These are phyloP conservation scores for Aspergillus puulaauensis DNA, from an alignment of 2,329 filamentous ascomycete species.

Conservation along the genomic window DNA sequence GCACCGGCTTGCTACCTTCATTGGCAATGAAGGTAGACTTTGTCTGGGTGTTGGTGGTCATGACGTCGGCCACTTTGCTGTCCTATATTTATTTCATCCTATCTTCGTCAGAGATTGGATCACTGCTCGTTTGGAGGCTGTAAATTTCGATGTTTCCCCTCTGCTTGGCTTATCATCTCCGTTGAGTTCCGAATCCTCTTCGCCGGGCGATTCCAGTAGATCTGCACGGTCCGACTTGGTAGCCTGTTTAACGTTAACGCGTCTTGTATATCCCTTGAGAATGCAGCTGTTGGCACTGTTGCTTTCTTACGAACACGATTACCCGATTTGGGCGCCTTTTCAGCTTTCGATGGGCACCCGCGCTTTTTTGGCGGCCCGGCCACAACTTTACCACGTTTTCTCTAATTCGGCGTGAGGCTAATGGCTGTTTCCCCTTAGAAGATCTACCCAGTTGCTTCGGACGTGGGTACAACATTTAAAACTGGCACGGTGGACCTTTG, in stretches of 20 bases:
- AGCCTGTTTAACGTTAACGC: background rate
- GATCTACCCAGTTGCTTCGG: slow-evolving; percentile 11
- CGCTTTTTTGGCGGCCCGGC: background rate
- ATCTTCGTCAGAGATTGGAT: background rate
- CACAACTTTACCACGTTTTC: background rate
- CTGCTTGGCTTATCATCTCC: background rate
- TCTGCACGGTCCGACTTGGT: background rate
- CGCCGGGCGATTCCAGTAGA: background rate
- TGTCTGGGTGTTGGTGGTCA: background rate
- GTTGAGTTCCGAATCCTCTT: background rate
- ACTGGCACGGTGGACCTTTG: slow-evolving; percentile 13
- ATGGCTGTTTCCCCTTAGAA: slow-evolving; percentile 13
- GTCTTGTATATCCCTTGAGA: background rate
- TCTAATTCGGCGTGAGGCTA: slow-evolving; percentile 8
- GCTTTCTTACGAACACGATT: background rate
- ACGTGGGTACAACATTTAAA: slow-evolving; percentile 10
- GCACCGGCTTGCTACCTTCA: background rate
- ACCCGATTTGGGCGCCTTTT: background rate
- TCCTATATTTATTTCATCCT: background rate
- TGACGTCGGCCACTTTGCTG: background rate
- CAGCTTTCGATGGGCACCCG: background rate
- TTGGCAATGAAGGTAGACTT: background rate
- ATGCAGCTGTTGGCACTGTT: background rate
- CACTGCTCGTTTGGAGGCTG: background rate
- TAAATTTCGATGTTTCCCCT: background rate